Evolutionary conservation across 345 rosid genomes (phyloP).

Genomic region (Atalantia buxifolia): DNA sequence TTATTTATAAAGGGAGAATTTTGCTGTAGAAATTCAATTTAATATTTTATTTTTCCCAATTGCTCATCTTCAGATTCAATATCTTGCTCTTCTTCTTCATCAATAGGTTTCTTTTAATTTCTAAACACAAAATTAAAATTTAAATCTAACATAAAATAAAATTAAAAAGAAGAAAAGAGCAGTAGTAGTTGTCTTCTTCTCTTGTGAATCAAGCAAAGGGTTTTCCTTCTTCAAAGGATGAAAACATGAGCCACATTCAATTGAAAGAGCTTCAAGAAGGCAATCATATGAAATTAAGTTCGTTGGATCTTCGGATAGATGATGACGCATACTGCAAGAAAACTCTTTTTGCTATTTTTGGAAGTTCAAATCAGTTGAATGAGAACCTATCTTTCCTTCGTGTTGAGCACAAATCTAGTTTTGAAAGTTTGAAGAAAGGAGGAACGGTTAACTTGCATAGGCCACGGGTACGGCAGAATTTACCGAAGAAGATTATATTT

Average conservation of each 20-base stretch:
- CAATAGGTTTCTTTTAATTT: too few species aligned
- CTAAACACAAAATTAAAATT: too few species aligned
- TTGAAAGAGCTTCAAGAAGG: conserved; percentile 38
- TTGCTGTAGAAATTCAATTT: too few species aligned
- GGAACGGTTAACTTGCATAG: conserved; percentile 21
- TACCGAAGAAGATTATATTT: conserved; percentile 54
- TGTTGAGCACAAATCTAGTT: conserved; percentile 48
- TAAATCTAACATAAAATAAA: too few species aligned
- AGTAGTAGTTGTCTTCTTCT: background rate
- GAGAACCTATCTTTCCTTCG: conserved; percentile 22
- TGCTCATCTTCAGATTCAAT: too few species aligned
- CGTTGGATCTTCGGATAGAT: conserved; percentile 37
- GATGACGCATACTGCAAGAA: conserved; percentile 53
- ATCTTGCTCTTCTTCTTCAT: too few species aligned
- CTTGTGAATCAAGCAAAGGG: conserved; percentile 23
- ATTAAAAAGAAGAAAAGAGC: too few species aligned
- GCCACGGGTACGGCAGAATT: conserved; percentile 37
- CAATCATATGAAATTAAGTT: conserved; percentile 40
- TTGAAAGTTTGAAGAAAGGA: conserved; percentile 55
- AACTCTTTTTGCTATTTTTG: conserved; percentile 49
- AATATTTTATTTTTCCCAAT: too few species aligned
- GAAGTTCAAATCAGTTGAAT: conserved; percentile 27
- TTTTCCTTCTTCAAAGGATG: conserved; percentile 13
- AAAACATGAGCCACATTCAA: conserved; percentile 18
- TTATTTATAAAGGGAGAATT: too few species aligned